These are phyloP conservation scores for Malus domestica DNA, from an alignment of 306 rosid species.

Conservation along the genomic window DNA sequence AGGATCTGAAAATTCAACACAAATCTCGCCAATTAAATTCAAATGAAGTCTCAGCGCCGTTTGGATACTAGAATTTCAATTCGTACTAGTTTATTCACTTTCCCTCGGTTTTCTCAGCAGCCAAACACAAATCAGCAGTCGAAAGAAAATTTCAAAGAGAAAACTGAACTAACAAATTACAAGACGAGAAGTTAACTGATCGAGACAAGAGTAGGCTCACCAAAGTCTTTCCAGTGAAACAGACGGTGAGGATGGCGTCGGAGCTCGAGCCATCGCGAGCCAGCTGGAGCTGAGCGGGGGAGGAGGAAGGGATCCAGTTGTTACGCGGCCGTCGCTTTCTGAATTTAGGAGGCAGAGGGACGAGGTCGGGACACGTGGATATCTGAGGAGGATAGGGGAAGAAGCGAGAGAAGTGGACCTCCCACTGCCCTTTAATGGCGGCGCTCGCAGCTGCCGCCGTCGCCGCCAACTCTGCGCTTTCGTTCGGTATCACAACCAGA, in stretches of 20 bases:
- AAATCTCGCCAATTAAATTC: not conserved
- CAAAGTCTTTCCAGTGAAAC: constrained; percentile 27
- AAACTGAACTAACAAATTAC: not conserved
- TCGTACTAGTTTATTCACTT: not conserved
- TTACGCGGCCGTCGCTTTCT: constrained; percentile 47
- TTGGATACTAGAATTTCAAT: not conserved
- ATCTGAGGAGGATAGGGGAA: constrained; percentile 38
- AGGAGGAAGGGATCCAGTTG: constrained; percentile 74
- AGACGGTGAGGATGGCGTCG: constrained; percentile 46
- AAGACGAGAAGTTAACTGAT: not conserved
- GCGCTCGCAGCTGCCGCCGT: not conserved
- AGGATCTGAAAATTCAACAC: not conserved
- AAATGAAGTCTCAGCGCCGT: not conserved
- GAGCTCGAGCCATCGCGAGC: constrained; percentile 24
- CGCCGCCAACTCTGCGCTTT: not conserved
- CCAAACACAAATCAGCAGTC: not conserved
- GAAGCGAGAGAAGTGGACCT: constrained; percentile 68
- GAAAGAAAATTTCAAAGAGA: not conserved
- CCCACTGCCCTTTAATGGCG: constrained; percentile 51
- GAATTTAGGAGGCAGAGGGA: constrained; percentile 42
- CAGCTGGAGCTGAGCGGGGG: constrained; percentile 51
- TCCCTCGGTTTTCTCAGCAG: not conserved
- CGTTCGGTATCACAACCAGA: constrained; percentile 20
- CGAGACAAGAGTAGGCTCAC: constrained; percentile 12
- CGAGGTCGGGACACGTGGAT: constrained; percentile 33